A percentile compares a stretch with the other conserved stretches of the same genome.
Conservation (phyloP, 345 rosid species). For the Aquilaria sinensis region DNA sequence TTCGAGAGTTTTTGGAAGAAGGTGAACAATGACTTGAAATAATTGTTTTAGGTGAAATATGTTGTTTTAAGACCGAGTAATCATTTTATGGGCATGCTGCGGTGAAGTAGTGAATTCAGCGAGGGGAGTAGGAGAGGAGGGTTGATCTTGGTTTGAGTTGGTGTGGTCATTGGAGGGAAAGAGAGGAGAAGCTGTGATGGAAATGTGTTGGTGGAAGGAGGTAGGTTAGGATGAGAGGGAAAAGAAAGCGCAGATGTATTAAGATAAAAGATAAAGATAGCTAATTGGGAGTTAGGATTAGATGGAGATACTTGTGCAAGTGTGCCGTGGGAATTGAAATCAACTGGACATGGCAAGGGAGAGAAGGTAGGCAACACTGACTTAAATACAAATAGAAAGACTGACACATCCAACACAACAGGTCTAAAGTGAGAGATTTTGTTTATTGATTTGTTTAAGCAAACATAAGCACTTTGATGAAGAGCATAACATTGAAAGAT, state of each 20-base stretch:
- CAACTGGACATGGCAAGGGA: too few species aligned
- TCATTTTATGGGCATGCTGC: neutral
- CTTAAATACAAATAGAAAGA: neutral
- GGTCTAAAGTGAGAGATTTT: neutral
- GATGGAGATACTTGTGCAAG: neutral
- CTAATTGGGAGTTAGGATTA: neutral
- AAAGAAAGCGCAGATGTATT: neutral
- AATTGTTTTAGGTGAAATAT: neutral
- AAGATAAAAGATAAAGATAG: neutral
- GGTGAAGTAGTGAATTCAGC: neutral
- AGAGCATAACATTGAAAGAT: too few species aligned
- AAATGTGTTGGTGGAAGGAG: neutral
- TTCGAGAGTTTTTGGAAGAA: neutral
- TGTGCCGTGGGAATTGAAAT: neutral
- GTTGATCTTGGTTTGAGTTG: neutral
- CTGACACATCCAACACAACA: neutral
- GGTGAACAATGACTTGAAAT: neutral
- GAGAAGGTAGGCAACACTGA: neutral
- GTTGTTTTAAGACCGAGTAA: neutral
- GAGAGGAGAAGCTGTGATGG: neutral
- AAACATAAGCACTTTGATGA: neutral
- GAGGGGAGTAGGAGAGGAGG: neutral
- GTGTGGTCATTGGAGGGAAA: neutral
- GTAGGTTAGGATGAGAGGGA: neutral
- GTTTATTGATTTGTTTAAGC: neutral